Base-by-base conservation (phyloP, 352 stramenopile species). In the Phytophthora aleatoria region DNA sequence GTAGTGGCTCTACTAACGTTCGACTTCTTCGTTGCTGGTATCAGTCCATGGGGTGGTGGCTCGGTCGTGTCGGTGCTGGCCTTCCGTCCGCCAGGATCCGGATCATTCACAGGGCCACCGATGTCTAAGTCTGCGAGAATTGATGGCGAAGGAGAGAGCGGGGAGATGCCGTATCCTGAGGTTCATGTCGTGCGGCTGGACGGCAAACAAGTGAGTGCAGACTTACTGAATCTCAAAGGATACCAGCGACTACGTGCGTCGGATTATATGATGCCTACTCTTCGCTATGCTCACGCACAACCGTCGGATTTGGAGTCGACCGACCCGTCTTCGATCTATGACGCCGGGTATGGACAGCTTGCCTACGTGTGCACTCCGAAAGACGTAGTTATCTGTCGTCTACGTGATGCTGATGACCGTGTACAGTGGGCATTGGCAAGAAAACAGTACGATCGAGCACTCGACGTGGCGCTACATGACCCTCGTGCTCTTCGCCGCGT, bases 151-250 rank as follows among this genome's bases (percentile, higher is more conserved):
- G 86, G 82, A 0, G 83, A 91, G 28, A 76, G 69, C 0, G 80
- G 67, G 0, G 83, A 91, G 57, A 91, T 91, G 69, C 84, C 87
- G 12, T 91, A 90, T 51, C 87, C 87, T 33, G 87, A 95, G 50
- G 73, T 95, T 26, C 87, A 95, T 50, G 84, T 98, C 27, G 93
- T 96, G 2, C 89, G 96, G 27, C 56, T 97, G 1, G 68, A 94
- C 57, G 95, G 95, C 3, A 91, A 90, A 27, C 73, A 89, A 57
- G 81, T 98, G n/a, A 93, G 83, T 16, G 84, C 85, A 1, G 87
- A 93, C 56, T 81, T 93, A 24, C 41, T 95, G 15, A 86, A 90
- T 45, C 65, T 95, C 13, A 81, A 83, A 54, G 83, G 84, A 4
- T 93, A 93, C 61, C 74, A 91, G 50, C 83, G 81, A 1, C 69